These are phyloP conservation scores for Astragalus glycyphyllos DNA, from an alignment of 306 rosid species.

Conservation along the genomic window DNA sequence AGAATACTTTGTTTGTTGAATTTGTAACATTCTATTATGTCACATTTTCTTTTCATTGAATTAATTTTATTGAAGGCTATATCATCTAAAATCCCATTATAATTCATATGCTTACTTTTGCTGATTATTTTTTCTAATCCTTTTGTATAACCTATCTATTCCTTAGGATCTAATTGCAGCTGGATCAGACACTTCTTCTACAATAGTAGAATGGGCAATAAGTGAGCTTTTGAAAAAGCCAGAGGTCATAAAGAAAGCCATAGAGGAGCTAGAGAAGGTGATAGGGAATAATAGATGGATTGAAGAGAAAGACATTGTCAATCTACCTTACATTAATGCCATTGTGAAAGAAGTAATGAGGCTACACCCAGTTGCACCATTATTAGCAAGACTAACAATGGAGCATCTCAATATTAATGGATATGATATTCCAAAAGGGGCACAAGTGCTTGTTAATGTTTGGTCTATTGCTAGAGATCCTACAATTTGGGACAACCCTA, in stretches of 20 bases:
- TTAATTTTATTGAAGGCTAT: too few species aligned
- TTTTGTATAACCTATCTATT: too few species aligned
- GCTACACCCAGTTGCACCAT: slow-evolving; percentile 84
- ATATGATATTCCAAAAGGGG: slow-evolving; percentile 74
- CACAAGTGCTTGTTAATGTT: slow-evolving; percentile 54
- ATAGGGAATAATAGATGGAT: slow-evolving; percentile 85
- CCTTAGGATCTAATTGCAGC: too few species aligned
- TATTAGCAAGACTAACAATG: slow-evolving; percentile 61
- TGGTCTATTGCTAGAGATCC: slow-evolving; percentile 83
- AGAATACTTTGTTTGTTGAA: too few species aligned
- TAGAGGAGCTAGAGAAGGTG: slow-evolving; percentile 71
- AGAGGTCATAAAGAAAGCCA: slow-evolving; percentile 57
- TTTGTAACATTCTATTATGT: too few species aligned
- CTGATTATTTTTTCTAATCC: too few species aligned
- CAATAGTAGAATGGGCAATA: slow-evolving; percentile 60
- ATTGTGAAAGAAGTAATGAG: slow-evolving; percentile 79
- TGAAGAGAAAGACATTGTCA: slow-evolving; percentile 71
- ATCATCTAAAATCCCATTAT: too few species aligned
- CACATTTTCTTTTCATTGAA: too few species aligned
- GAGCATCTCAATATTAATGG: slow-evolving; percentile 60
- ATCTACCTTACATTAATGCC: slow-evolving; percentile 61
- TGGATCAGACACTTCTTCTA: too few species aligned
- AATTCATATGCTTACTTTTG: too few species aligned
- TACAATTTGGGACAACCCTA: slow-evolving; percentile 66
- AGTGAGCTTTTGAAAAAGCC: slow-evolving; percentile 68